phyloP scores from a whole-genome alignment of 257 asterid species.

The Fraxinus quadrangulata region DNA sequence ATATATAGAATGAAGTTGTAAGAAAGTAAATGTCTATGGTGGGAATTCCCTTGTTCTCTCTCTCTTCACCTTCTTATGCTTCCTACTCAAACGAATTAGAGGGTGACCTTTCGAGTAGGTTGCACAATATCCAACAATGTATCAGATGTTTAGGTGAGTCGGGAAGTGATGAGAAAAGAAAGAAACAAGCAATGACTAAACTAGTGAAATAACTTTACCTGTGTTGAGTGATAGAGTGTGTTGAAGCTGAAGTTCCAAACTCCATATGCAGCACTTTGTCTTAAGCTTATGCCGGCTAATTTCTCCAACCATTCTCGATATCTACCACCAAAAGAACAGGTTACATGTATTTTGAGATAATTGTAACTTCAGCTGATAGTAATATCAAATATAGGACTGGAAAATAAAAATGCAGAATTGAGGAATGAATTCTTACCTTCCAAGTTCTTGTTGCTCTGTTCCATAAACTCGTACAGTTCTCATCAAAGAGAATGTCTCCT shows the following conservation, averaged over 20 bases:
- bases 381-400: background rate
- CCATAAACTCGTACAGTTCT: conserved; percentile 95
- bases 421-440: conserved; percentile 48
- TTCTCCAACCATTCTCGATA: conserved; percentile 73
- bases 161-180: background rate
- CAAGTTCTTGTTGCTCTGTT: conserved; percentile 78
- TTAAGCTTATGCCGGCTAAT: conserved; percentile 76
- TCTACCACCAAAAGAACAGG: conserved; percentile 41
- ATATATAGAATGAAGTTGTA: background rate
- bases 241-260: conserved; percentile 90
- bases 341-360: conserved; percentile 6
- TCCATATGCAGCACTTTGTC: conserved; percentile 98
- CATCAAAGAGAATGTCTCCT: conserved; percentile 91
- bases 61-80: background rate
- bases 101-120: background rate
- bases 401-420: background rate
- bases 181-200: background rate
- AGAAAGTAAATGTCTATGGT: background rate
- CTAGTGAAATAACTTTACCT: conserved; percentile 52
- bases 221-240: conserved; percentile 84
- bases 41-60: background rate
- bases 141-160: background rate
- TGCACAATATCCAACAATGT: background rate
- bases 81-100: background rate
- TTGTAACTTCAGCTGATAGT: conserved; percentile 18